Conservation (phyloP, 306 rosid genomes). For the Ziziphus jujuba region DNA sequence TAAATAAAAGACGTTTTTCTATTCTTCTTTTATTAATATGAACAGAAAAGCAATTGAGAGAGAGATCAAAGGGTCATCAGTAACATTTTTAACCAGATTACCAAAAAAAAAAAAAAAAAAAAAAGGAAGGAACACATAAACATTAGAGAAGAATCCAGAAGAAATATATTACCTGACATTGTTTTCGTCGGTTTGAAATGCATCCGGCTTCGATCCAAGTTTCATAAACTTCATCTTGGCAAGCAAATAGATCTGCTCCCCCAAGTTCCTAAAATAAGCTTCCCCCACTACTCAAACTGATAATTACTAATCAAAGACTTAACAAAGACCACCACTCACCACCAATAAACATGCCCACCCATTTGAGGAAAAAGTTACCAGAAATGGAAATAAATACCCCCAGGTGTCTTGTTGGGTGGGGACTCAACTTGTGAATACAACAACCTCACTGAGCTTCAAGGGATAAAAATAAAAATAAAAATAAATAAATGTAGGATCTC, state of each 20-base stretch:
- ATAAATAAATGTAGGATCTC: constrained; percentile 52
- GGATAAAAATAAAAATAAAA: too few species aligned
- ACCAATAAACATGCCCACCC: constrained; percentile 16
- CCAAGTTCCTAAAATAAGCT: constrained; percentile 19
- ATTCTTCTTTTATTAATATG: neutral
- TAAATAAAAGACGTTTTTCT: neutral
- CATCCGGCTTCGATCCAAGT: constrained; percentile 95
- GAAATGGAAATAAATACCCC: constrained; percentile 33
- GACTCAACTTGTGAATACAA: constrained; percentile 43
- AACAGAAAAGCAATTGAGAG: constrained; percentile 12
- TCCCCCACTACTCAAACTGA: constrained; percentile 39
- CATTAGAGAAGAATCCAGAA: constrained; percentile 17
- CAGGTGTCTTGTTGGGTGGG: constrained; percentile 31
- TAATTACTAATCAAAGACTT: constrained; percentile 34
- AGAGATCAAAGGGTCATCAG: neutral
- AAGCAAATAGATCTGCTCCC: constrained; percentile 50
- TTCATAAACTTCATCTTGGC: constrained; percentile 96
- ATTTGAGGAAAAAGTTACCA: constrained; percentile 19
- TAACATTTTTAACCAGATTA: neutral
- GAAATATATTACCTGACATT: constrained; percentile 71
- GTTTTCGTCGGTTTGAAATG: constrained; percentile 78
- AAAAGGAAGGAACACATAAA: constrained; percentile 20
- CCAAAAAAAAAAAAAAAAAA: neutral
- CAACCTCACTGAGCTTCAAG: constrained; percentile 51
- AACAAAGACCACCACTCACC: constrained; percentile 33